Evolutionary conservation across 352 stramenopile genomes (phyloP).

Genomic region (Phytophthora idaei): DNA sequence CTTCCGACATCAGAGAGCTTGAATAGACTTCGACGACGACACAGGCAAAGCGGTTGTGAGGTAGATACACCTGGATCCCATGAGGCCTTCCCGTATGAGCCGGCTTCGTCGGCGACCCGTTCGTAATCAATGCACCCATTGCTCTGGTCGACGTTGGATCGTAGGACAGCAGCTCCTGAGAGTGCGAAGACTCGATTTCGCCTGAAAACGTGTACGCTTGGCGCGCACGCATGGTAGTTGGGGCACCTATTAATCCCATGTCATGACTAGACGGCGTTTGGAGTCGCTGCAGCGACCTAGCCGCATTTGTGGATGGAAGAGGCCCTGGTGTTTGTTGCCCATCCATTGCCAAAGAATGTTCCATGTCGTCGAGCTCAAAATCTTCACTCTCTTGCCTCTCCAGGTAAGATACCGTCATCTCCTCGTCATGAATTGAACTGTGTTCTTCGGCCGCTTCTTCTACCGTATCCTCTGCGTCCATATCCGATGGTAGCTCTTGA

Average conservation of each 20-base stretch:
- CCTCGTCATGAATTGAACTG: conserved; percentile 31
- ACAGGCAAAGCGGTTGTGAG: conserved; percentile 86
- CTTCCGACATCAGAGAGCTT: conserved; percentile 60
- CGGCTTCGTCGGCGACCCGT: conserved; percentile 53
- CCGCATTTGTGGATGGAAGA: conserved; percentile 55
- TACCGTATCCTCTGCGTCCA: conserved; percentile 44
- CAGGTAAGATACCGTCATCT: conserved; percentile 27
- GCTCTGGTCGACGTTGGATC: conserved; percentile 70
- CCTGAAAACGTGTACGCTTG: conserved; percentile 49
- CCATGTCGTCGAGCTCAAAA: conserved; percentile 51
- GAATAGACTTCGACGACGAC: conserved; percentile 73
- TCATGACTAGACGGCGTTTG: conserved; percentile 65
- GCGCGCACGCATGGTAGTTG: conserved; percentile 51
- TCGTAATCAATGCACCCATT: conserved; percentile 43
- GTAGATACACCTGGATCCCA: conserved; percentile 81
- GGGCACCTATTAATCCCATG: conserved; percentile 32
- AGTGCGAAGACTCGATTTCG: conserved; percentile 59
- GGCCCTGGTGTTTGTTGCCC: conserved; percentile 43
- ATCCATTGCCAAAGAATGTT: conserved; percentile 37
- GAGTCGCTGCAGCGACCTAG: conserved; percentile 69
- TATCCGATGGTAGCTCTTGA: conserved; percentile 73
- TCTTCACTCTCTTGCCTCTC: conserved; percentile 46
- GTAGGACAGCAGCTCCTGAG: conserved; percentile 61
- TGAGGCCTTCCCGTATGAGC: conserved; percentile 42
- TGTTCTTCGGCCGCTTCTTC: conserved; percentile 42